Conservation (phyloP, 2,329 filamentous ascomycete genomes). For the Neopestalotiopsis rosae region DNA sequence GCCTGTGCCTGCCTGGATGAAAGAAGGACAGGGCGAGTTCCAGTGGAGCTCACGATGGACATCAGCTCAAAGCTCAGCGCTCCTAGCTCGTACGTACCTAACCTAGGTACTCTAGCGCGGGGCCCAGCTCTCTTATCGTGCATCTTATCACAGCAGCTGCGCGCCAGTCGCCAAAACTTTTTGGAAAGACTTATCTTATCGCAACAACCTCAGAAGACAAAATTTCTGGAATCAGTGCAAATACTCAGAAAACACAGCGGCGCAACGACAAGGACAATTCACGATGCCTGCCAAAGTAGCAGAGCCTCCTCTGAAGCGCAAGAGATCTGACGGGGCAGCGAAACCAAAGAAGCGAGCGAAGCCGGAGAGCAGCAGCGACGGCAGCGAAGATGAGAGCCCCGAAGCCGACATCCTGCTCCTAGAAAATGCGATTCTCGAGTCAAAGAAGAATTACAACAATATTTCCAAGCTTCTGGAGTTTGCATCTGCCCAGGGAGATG, state of each 20-base stretch:
- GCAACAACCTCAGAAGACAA: not conserved
- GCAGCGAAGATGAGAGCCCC: constrained; percentile 52
- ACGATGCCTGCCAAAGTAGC: constrained; percentile 35
- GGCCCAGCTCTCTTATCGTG: not conserved
- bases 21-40: not conserved
- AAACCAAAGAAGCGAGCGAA: constrained; percentile 57
- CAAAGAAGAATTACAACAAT: constrained; percentile 90
- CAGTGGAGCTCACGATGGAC: not conserved
- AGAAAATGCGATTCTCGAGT: constrained; percentile 83
- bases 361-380: constrained; percentile 51
- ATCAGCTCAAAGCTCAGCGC: not conserved
- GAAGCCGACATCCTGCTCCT: constrained; percentile 74
- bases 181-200: constrained; percentile 6
- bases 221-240: not conserved
- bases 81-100: not conserved
- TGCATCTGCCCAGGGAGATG: constrained; percentile 54
- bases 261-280: not conserved
- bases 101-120: not conserved
- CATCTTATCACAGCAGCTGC: not conserved
- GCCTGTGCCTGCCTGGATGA: not conserved
- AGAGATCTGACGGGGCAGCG: constrained; percentile 49
- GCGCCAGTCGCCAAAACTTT: not conserved
- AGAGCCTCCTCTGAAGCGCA: constrained; percentile 54
- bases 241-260: not conserved
- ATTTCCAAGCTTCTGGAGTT: constrained; percentile 75